Conservation (phyloP, 192 early-diverging fungal species). For the Rhizoclosmatium sp. region DNA sequence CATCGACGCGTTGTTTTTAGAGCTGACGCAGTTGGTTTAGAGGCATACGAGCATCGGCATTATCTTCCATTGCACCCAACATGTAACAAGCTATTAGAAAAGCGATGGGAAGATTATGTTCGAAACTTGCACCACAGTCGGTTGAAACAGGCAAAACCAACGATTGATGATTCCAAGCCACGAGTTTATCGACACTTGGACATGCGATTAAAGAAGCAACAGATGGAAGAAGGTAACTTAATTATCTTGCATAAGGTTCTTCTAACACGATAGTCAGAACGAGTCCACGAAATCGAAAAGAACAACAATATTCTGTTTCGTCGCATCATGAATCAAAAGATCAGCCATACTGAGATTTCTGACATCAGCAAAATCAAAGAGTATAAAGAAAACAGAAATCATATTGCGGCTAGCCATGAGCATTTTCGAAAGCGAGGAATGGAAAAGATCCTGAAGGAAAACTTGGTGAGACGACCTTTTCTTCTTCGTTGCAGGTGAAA, state of each 20-base stretch:
- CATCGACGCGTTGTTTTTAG: neutral
- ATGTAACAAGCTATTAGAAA: constrained; percentile 49
- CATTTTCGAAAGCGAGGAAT: constrained; percentile 21
- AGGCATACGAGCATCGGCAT: constrained; percentile 47
- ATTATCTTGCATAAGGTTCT: neutral
- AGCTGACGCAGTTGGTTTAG: neutral
- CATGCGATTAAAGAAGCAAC: constrained; percentile 51
- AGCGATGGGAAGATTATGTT: constrained; percentile 50
- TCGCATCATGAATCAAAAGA: constrained; percentile 29
- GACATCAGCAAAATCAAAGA: neutral
- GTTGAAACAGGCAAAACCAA: constrained; percentile 40
- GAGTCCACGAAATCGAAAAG: constrained; percentile 50
- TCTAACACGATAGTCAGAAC: constrained; percentile 35
- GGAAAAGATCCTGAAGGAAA: constrained; percentile 45
- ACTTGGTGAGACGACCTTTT: constrained; percentile 24
- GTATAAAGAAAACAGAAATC: neutral
- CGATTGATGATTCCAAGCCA: constrained; percentile 53
- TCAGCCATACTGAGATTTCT: constrained; percentile 12
- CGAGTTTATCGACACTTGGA: constrained; percentile 50
- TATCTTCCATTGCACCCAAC: constrained; percentile 52
- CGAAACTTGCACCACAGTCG: constrained; percentile 41
- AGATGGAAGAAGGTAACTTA: constrained; percentile 53
- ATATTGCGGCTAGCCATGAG: constrained; percentile 8
- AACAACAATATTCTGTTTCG: constrained; percentile 57
- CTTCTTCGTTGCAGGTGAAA: neutral